A percentile compares a stretch with the other conserved stretches of the same genome.
Conservation (phyloP, 257 asterid genomes). For the Fraxinus excelsior region DNA sequence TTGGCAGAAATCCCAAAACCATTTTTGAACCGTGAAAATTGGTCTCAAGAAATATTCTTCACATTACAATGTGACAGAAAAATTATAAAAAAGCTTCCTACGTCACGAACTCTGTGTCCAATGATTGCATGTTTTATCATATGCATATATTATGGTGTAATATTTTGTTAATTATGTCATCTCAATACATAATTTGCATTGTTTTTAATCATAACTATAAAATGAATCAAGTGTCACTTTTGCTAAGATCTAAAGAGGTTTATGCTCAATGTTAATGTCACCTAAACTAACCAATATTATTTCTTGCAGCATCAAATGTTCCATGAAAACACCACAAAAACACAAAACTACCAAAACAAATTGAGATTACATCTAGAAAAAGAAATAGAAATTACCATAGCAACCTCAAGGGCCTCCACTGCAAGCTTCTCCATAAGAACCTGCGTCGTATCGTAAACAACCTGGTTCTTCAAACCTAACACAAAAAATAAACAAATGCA, state of each 20-base stretch:
- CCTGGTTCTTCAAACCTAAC: constrained; percentile 47
- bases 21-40: no score
- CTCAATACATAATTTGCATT: not conserved
- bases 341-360: not conserved
- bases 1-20: no score
- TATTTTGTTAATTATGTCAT: not conserved
- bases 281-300: not conserved
- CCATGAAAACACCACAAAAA: not conserved
- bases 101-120: no score
- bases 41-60: no score
- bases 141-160: no score
- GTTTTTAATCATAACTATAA: no score
- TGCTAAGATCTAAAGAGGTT: not conserved
- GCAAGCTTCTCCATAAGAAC: constrained; percentile 83
- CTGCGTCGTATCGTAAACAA: constrained; percentile 66
- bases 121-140: no score
- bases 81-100: no score
- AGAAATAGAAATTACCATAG: constrained; percentile 61
- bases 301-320: not conserved
- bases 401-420: constrained; percentile 75
- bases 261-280: no score
- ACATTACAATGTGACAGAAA: no score
- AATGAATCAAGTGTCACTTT: not conserved
- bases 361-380: not conserved
- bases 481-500: not conserved